These are phyloP conservation scores for Leccinum boreale DNA, from an alignment of 768 basidiomycete species.

Conservation along the genomic window DNA sequence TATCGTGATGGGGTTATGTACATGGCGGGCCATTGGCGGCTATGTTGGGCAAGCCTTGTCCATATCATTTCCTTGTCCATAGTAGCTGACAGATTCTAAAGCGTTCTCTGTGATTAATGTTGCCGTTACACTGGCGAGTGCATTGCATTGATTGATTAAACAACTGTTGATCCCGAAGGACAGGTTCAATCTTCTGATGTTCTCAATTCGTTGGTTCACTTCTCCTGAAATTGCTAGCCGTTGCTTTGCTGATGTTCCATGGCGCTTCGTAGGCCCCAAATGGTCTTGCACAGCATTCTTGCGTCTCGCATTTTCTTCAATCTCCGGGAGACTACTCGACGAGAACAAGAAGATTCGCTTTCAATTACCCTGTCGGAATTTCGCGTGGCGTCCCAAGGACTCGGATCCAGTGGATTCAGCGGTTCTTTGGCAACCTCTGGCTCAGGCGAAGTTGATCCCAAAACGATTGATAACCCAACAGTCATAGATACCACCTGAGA, in stretches of 20 bases:
- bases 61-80: not conserved
- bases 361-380: conserved; percentile 8
- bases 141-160: not conserved
- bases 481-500: not conserved
- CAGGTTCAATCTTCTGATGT: conserved; percentile 16
- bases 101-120: conserved; percentile 18
- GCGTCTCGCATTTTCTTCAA: conserved; percentile 25
- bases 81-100: not conserved
- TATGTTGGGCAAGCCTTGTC: conserved; percentile 6
- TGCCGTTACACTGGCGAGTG: conserved; percentile 12
- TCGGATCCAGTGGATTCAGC: not conserved
- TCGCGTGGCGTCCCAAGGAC: not conserved
- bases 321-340: conserved; percentile 18
- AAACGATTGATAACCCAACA: not conserved
- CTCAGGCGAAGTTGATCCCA: not conserved
- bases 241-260: not conserved
- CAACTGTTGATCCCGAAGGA: not conserved
- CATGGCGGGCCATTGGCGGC: too few relatives aligned
- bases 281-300: conserved; percentile 23
- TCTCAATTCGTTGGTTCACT: conserved; percentile 17
- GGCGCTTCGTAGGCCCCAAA: conserved; percentile 11
- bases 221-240: not conserved
- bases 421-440: not conserved
- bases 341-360: not conserved
- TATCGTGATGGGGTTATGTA: conserved; percentile 21